phyloP scores from a whole-genome alignment of 2,329 filamentous ascomycete species.

The Cladorrhinum sp. region DNA sequence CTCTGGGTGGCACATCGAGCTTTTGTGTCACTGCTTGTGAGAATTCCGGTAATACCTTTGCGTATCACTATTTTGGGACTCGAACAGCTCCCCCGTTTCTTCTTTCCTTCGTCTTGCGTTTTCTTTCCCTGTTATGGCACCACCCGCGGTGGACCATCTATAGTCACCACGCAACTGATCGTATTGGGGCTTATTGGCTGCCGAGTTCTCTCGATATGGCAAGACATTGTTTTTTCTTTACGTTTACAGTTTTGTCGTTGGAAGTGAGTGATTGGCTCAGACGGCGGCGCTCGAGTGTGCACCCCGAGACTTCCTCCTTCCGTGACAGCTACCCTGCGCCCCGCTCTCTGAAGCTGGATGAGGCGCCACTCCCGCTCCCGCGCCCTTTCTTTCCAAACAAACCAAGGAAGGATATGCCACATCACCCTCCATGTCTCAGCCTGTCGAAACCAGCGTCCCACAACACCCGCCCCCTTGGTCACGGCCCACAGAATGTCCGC shows the following conservation, averaged over 20 bases:
- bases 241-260: not conserved
- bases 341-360: not conserved
- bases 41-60: not conserved
- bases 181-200: not conserved
- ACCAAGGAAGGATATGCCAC: constrained; percentile 5
- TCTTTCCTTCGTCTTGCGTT: not conserved
- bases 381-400: constrained; percentile 1
- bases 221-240: not conserved
- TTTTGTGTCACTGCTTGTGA: not conserved
- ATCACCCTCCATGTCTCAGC: constrained; percentile 5
- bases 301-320: not conserved
- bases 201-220: not conserved
- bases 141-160: not conserved
- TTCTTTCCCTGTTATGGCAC: not conserved
- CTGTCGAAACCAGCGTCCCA: constrained; percentile 6
- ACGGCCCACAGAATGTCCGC: not conserved
- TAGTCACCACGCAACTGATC: not conserved
- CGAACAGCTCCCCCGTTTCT: not conserved
- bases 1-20: not conserved
- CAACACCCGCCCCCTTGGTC: not conserved
- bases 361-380: constrained; percentile 6
- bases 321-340: not conserved
- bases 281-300: not conserved
- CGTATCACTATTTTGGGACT: not conserved
- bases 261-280: not conserved